Evolutionary conservation across 1,284 basidiomycete species (phyloP).

Genomic region (Polyporus tsugae): DNA sequence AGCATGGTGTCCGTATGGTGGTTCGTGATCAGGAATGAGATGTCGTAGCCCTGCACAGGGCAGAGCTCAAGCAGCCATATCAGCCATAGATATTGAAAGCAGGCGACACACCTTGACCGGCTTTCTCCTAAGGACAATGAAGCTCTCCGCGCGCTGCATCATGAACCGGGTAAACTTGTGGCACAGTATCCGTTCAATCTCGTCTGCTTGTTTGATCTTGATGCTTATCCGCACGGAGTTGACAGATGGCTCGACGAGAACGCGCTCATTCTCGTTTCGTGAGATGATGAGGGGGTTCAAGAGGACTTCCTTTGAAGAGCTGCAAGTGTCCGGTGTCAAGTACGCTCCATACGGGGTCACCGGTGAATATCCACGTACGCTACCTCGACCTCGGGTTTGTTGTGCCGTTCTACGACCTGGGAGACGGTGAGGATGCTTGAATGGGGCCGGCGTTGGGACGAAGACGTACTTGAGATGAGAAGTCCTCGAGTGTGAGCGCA

Average conservation of each 20-base stretch:
- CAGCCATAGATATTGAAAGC: not conserved
- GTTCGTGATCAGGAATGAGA: slow-evolving; percentile 98
- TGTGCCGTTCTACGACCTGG: slow-evolving; percentile 95
- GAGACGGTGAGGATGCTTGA: slow-evolving; percentile 27
- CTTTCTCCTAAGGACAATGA: slow-evolving; percentile 94
- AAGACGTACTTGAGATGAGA: slow-evolving; percentile 86
- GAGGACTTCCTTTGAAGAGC: slow-evolving; percentile 92
- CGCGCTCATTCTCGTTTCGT: slow-evolving; percentile 96
- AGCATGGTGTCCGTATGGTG: slow-evolving; percentile 97
- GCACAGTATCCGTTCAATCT: slow-evolving; percentile 97
- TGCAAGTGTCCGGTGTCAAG: slow-evolving; percentile 43
- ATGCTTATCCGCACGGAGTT: slow-evolving; percentile 98
- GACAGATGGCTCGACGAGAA: slow-evolving; percentile 95
- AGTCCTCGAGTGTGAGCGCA: slow-evolving; percentile 97
- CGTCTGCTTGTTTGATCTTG: slow-evolving; percentile 99
- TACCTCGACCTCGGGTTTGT: slow-evolving; percentile 94
- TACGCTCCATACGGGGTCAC: not conserved
- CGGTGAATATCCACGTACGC: slow-evolving; percentile 52
- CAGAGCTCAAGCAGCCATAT: slow-evolving; percentile 12
- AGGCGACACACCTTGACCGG: slow-evolving; percentile 77
- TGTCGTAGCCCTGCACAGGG: slow-evolving; percentile 87
- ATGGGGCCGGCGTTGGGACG: slow-evolving; percentile 12
- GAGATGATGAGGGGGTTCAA: slow-evolving; percentile 94
- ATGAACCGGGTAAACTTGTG: slow-evolving; percentile 99
- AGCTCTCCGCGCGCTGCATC: slow-evolving; percentile 98